Conservation (phyloP, 805 yeast species). For the Cephaloascus albidus region DNA sequence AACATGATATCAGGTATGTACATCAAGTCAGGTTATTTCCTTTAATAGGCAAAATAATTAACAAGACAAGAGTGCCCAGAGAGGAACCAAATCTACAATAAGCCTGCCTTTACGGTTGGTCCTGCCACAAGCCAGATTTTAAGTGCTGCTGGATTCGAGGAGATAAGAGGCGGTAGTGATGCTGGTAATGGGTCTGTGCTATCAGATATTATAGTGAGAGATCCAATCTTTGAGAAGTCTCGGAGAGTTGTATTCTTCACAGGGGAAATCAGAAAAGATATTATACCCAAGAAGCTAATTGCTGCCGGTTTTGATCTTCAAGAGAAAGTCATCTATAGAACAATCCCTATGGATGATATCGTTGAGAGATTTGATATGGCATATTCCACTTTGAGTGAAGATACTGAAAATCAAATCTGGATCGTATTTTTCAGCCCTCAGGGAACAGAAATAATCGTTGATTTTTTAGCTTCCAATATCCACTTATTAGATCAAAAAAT, state of each 20-base stretch:
- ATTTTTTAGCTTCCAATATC: conserved; percentile 15
- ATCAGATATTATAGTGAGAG: conserved; percentile 49
- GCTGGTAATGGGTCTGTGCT: conserved; percentile 78
- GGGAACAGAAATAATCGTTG: conserved; percentile 61
- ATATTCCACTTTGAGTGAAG: conserved; percentile 3
- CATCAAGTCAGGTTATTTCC: neutral
- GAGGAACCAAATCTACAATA: conserved; percentile 23
- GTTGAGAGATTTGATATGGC: conserved; percentile 20
- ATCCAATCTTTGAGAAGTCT: conserved; percentile 10
- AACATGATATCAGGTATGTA: conserved; percentile 8
- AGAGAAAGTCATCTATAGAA: conserved; percentile 65
- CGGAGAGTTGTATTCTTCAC: conserved; percentile 61
- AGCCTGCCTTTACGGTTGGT: conserved; percentile 79
- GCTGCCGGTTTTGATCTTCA: conserved; percentile 31
- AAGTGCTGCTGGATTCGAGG: conserved; percentile 49
- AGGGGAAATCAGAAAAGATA: conserved; percentile 78
- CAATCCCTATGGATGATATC: conserved; percentile 42
- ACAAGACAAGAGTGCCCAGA: conserved; percentile 1
- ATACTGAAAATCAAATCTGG: conserved; percentile 37
- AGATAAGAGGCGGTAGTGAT: conserved; percentile 59
- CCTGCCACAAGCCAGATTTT: conserved; percentile 73
- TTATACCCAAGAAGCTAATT: conserved; percentile 56
- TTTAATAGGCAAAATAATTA: neutral
- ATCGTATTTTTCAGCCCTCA: conserved; percentile 87
- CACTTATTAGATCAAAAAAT: conserved; percentile 11